phyloP scores from a whole-genome alignment of 2,329 filamentous ascomycete species.

The Botrytis aclada region DNA sequence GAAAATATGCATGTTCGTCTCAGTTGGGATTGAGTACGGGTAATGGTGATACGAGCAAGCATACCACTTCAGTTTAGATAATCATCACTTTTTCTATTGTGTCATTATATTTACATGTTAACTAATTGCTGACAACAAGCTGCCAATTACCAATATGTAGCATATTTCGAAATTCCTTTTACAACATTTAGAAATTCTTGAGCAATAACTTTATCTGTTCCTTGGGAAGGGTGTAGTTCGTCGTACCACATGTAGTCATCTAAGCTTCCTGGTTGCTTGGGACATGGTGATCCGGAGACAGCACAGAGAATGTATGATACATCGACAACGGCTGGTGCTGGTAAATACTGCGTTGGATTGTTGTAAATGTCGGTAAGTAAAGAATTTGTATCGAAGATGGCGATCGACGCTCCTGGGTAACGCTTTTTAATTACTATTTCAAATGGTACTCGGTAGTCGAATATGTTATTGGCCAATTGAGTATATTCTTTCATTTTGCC shows the following conservation, averaged over 20 bases:
- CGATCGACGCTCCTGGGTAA: conserved; percentile 59
- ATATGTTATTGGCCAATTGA: conserved; percentile 48
- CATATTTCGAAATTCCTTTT: conserved; percentile 42
- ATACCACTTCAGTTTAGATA: not conserved
- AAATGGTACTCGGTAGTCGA: conserved; percentile 50
- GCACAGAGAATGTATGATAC: conserved; percentile 56
- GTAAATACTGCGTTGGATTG: conserved; percentile 59
- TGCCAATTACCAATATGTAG: conserved; percentile 35
- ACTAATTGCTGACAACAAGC: not conserved
- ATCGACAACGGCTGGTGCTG: conserved; percentile 60
- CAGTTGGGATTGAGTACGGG: not conserved
- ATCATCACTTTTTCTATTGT: not conserved
- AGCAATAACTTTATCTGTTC: conserved; percentile 57
- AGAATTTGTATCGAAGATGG: conserved; percentile 64
- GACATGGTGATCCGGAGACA: conserved; percentile 38
- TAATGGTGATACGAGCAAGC: not conserved
- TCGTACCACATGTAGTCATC: conserved; percentile 73
- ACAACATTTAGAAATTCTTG: conserved; percentile 55
- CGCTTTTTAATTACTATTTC: conserved; percentile 44
- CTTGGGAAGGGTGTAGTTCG: conserved; percentile 67
- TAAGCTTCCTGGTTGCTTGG: conserved; percentile 38
- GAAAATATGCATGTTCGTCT: conserved; percentile 3
- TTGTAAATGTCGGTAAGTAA: conserved; percentile 64
- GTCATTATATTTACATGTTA: not conserved
- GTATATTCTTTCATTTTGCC: conserved; percentile 51